These are phyloP conservation scores for Magnolia officinalis DNA, from an alignment of 164 flowering plant species.

Conservation along the genomic window DNA sequence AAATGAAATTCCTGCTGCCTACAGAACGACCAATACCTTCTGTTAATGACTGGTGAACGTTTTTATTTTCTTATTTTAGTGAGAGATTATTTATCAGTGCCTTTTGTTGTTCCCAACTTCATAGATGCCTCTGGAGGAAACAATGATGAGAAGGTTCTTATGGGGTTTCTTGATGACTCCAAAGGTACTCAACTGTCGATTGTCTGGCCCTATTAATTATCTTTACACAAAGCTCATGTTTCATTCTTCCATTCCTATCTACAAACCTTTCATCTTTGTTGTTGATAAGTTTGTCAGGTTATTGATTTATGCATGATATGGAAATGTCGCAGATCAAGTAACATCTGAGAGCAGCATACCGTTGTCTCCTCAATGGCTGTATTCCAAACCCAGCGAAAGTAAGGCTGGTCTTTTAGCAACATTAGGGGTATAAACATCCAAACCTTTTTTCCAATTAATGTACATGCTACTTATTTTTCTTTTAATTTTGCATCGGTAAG, in stretches of 20 bases:
- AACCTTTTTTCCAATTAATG: neutral
- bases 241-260: neutral
- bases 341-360: constrained; percentile 72
- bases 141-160: constrained; percentile 42
- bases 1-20: neutral
- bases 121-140: constrained; percentile 35
- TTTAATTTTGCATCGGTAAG: too few relatives aligned
- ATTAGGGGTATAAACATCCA: constrained; percentile 17
- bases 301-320: neutral
- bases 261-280: too few relatives aligned
- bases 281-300: too few relatives aligned
- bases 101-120: too few relatives aligned
- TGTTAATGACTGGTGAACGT: constrained; percentile 10
- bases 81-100: too few relatives aligned
- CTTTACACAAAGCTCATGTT: too few relatives aligned
- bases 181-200: constrained; percentile 2
- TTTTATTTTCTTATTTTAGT: too few relatives aligned
- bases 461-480: too few relatives aligned
- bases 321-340: constrained; percentile 51
- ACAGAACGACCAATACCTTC: neutral
- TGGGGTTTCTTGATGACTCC: constrained; percentile 51
- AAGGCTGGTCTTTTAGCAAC: constrained; percentile 32
- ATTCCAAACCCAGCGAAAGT: constrained; percentile 67
- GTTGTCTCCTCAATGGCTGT: constrained; percentile 93
- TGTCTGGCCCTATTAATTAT: neutral